Conservation (phyloP, 2,329 filamentous ascomycete species). For the Ceratocystis colombiana region DNA sequence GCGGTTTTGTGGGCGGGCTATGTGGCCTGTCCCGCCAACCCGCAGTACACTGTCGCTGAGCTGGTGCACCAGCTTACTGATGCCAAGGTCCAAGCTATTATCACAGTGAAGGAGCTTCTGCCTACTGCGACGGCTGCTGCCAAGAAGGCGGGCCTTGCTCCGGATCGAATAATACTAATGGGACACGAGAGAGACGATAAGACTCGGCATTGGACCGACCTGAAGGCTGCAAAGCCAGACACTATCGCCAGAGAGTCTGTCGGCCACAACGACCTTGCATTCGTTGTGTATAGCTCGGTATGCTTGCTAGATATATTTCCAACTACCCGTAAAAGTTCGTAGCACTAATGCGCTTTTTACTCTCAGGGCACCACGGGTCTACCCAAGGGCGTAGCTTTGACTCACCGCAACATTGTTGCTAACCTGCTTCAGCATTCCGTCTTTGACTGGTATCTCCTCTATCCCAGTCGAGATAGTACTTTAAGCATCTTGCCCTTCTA, state of each 20-base stretch:
- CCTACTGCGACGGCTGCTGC: conserved; percentile 58
- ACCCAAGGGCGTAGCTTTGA: conserved; percentile 84
- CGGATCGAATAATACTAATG: conserved; percentile 64
- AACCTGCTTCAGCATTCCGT: conserved; percentile 52
- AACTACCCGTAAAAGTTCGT: neutral
- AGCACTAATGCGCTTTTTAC: neutral
- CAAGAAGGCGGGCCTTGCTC: conserved; percentile 55
- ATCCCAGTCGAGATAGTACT: conserved; percentile 58
- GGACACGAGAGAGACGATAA: conserved; percentile 56
- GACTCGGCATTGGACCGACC: conserved; percentile 62
- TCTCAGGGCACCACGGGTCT: conserved; percentile 68
- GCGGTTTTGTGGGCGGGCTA: conserved; percentile 77
- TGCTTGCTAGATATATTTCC: neutral
- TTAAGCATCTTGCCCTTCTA: conserved; percentile 80
- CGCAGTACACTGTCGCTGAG: conserved; percentile 74
- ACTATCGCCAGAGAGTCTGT: conserved; percentile 28
- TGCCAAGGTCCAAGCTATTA: conserved; percentile 60
- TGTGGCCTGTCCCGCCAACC: conserved; percentile 74
- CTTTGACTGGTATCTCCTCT: conserved; percentile 45
- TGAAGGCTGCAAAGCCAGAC: conserved; percentile 35
- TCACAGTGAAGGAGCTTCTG: conserved; percentile 62
- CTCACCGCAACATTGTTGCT: conserved; percentile 70
- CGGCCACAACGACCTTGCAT: conserved; percentile 63
- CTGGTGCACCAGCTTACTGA: conserved; percentile 76
- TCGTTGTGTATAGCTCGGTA: conserved; percentile 70